Evolutionary conservation across 2,329 filamentous ascomycete genomes (phyloP), one percentile per base, ranked within the genome.

Genomic region (Venturia asperata): DNA sequence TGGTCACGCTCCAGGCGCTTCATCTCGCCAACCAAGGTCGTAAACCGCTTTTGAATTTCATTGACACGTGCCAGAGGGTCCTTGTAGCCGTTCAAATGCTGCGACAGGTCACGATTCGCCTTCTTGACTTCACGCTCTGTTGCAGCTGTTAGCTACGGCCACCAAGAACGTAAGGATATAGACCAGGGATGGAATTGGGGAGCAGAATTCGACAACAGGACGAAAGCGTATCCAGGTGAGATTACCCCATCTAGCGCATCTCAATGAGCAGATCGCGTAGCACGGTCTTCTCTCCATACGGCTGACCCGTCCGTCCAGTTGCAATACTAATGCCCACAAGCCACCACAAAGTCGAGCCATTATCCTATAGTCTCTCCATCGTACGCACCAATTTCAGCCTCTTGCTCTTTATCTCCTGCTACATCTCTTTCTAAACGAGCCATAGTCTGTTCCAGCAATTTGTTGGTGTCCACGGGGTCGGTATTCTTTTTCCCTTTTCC

Each of bases 1-100:
- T 96, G 92, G 68, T 99, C 94, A 67, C 92, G 88, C 76, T 99
- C 93, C 67, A 96, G 83, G 65, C 92, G 88, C 77, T 97, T 96
- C 91, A 97, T 96, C 67, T 97, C 92, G 64, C 90, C 88, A 66
- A 97, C 81, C 5, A 97, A 84, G 72, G 97, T 92, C 67, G 90
- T 92, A 70, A 94, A 97, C 72, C 92, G 91, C 73, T 91, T 93
- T 70, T 93, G 91, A 15, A 97, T 85, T 62, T 90, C 86, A 65
- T 97, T 93, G 70, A 97, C 47, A 17, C 58, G 52, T n/a, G 52
- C 37, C 13, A 67, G 64, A 49, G 62, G 30, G 56, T 66, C 65
- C n/a, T 41, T 61, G 43, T 55, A 49, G 30, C 55, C 64, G 19
- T 37, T 37, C 42, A 63, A 30, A 13, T 62, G 42, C 34, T 61